A percentile compares a stretch with the other conserved stretches of the same genome.
Conservation (phyloP, 768 basidiomycete genomes). For the Atractiella rhizophila region DNA sequence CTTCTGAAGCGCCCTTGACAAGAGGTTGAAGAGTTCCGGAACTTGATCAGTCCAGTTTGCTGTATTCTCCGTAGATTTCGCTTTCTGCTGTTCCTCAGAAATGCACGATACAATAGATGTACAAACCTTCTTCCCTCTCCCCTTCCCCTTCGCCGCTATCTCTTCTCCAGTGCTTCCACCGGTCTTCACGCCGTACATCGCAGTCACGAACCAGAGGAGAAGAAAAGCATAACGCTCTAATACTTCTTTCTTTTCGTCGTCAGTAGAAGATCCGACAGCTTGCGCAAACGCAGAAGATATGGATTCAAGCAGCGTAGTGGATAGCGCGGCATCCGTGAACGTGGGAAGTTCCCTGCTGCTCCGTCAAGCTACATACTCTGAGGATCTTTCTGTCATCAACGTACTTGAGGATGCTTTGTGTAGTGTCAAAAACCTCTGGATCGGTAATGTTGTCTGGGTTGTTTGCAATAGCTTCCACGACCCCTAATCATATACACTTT, state of each 20-base stretch:
- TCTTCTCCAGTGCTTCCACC: constrained; percentile 20
- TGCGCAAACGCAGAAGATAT: too few species aligned
- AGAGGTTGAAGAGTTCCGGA: constrained; percentile 38
- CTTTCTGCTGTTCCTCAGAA: constrained; percentile 7
- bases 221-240: constrained; percentile 84
- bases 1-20: constrained; percentile 40
- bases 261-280: constrained; percentile 35
- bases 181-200: constrained; percentile 29
- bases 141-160: constrained; percentile 19
- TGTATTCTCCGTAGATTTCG: constrained; percentile 6
- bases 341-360: constrained; percentile 45
- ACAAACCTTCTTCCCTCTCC: neutral
- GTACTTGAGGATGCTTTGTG: constrained; percentile 52
- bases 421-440: constrained; percentile 48
- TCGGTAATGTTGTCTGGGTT: constrained; percentile 47
- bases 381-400: constrained; percentile 21
- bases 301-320: constrained; percentile 43
- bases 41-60: constrained; percentile 46
- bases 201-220: constrained; percentile 72
- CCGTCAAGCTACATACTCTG: constrained; percentile 34
- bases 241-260: constrained; percentile 39
- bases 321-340: constrained; percentile 42
- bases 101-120: constrained; percentile 20
- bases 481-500: constrained; percentile 27
- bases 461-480: constrained; percentile 54